Conservation (phyloP, 208 protist genomes). For the Trypanosoma lewisi region DNA sequence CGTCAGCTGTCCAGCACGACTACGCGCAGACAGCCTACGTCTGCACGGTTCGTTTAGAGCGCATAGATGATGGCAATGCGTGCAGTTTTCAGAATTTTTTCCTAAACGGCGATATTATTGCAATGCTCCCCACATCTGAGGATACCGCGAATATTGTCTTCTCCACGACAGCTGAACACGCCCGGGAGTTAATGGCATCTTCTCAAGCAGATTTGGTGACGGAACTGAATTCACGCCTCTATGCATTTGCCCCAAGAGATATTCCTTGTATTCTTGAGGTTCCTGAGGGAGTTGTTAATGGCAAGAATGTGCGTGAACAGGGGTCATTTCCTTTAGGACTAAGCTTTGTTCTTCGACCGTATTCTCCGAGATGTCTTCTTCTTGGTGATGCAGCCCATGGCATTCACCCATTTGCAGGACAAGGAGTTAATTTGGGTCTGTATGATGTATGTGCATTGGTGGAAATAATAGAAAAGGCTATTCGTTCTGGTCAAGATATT, state of each 20-base stretch:
- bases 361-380: conserved; percentile 58
- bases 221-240: conserved; percentile 69
- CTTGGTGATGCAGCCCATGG: conserved; percentile 89
- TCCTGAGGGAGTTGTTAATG: conserved; percentile 47
- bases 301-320: conserved; percentile 45
- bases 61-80: conserved; percentile 71
- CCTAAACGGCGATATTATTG: conserved; percentile 80
- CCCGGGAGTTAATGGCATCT: conserved; percentile 45
- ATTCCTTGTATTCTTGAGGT: conserved; percentile 75
- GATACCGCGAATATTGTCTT: conserved; percentile 86
- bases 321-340: conserved; percentile 73
- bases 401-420: conserved; percentile 91
- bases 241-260: conserved; percentile 64
- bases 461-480: conserved; percentile 53
- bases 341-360: conserved; percentile 61
- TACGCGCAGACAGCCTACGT: conserved; percentile 84
- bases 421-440: conserved; percentile 91
- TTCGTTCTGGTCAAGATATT: conserved; percentile 76
- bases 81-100: conserved; percentile 91
- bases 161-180: conserved; percentile 67
- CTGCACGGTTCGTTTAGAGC: conserved; percentile 69
- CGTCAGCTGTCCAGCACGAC: conserved; percentile 67
- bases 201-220: conserved; percentile 54
- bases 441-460: conserved; percentile 82
- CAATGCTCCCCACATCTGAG: conserved; percentile 70